Percentiles rank a stretch among this genome's conserved stretches.
Conservation (phyloP, 1,139 yeast species). For the Magnusiomyces clavatus region DNA sequence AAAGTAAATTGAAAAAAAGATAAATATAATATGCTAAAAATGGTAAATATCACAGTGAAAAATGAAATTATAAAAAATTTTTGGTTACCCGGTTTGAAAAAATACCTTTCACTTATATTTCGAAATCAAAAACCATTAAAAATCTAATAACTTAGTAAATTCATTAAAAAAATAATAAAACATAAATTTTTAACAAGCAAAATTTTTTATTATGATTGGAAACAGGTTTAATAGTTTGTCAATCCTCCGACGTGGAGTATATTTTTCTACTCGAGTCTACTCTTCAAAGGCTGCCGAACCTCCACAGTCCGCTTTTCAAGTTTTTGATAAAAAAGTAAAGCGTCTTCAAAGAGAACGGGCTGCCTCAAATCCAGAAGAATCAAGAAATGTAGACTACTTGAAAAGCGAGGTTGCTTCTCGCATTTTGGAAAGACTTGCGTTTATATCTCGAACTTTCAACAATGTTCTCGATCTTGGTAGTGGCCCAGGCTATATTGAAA, state of each 20-base stretch:
- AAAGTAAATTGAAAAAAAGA: no score
- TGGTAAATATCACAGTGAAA: no score
- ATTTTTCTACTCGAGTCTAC: neutral
- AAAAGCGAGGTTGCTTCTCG: conserved; percentile 67
- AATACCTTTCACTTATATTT: no score
- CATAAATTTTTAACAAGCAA: neutral
- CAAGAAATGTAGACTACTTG: conserved; percentile 63
- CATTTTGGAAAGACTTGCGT: conserved; percentile 68
- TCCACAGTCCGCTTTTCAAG: conserved; percentile 34
- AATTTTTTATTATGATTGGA: no score
- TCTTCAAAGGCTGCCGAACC: conserved; percentile 2
- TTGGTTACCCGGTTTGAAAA: no score
- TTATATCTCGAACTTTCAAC: conserved; percentile 57
- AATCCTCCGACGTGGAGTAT: neutral
- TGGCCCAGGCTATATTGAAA: conserved; percentile 56
- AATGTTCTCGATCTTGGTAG: conserved; percentile 65
- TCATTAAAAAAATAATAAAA: no score
- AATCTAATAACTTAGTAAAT: no score
- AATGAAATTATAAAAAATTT: no score
- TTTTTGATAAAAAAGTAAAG: conserved; percentile 61
- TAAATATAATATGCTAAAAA: no score
- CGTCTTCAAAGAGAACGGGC: conserved; percentile 51
- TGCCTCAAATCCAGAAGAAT: conserved; percentile 37
- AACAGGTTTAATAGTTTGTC: neutral
- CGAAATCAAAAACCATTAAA: no score